Conservation (phyloP, 2,329 filamentous ascomycete species). For the Ophiocordyceps sinensis region DNA sequence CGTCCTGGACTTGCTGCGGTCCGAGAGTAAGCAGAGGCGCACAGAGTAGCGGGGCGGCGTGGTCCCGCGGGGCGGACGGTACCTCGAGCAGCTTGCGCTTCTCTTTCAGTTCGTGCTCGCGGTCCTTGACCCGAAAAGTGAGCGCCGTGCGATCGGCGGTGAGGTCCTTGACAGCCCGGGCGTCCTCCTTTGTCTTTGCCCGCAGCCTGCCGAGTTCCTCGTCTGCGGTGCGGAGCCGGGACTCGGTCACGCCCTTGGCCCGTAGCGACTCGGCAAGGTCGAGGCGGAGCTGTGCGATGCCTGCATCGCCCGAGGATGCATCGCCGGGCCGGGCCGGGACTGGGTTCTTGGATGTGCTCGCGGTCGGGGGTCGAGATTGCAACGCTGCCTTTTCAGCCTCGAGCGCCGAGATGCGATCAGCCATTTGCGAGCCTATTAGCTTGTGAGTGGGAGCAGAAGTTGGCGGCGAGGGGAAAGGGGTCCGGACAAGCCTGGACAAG, state of each 20-base stretch:
- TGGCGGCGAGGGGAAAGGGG: not conserved
- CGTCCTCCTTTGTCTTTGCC: constrained; percentile 42
- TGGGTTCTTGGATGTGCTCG: constrained; percentile 2
- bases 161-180: constrained; percentile 44
- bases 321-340: not conserved
- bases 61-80: not conserved
- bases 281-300: constrained; percentile 38
- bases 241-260: constrained; percentile 53
- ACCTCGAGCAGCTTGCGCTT: constrained; percentile 75
- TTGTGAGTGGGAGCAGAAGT: not conserved
- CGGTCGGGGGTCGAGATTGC: constrained; percentile 12
- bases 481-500: constrained; percentile 66
- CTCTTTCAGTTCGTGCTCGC: constrained; percentile 70
- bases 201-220: constrained; percentile 52
- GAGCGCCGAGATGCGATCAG: constrained; percentile 50
- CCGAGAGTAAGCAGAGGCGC: not conserved
- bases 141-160: constrained; percentile 47
- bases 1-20: constrained; percentile 68
- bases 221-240: constrained; percentile 46
- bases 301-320: constrained; percentile 14
- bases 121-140: constrained; percentile 55
- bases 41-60: not conserved
- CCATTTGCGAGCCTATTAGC: constrained; percentile 44
- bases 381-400: constrained; percentile 40
- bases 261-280: constrained; percentile 68